Base-by-base conservation (phyloP, 75 land plant species). In the Gnetum montanum region DNA sequence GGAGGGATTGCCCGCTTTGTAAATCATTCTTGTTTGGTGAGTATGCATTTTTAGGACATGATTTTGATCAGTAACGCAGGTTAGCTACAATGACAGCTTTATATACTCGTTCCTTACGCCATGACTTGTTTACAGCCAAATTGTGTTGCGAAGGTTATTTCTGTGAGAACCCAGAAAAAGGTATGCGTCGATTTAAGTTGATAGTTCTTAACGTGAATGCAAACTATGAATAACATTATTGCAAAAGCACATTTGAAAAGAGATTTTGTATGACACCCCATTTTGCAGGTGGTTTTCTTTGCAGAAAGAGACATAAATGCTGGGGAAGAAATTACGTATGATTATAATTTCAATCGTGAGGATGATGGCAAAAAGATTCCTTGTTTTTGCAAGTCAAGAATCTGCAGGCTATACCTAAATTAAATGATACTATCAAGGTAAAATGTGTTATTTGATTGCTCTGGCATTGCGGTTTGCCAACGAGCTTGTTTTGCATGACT, bases 1-100 rank as follows among this genome's bases (percentile, higher is more conserved):
- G 91, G 91, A 29, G 91, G 91, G 22, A 83, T 86, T 61, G 91
- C 91, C 41, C 83, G 91, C 11, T 86, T 83, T 83, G 91, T 83
- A 22, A 86, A 86, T 30, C 91, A 86, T 66, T 86, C 91, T 30
- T 86, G 91, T 64, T 67, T 66, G 76, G 86, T 86, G 64, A 71
- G 68, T 37, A 38, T 28, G 5, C 3, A 15, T 15, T 41, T 18
- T n/a, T n/a, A n/a, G n/a, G n/a, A n/a, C n/a, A n/a, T n/a, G n/a
- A 49, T 11, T 12, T 49, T 49, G 16, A 49, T 12, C n/a, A 8
- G 11, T 8, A 49, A 10, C 18, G 20, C 16, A 8, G 8, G 8
- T 18, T 49, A 8, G 8, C 51, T 18, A 12, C 51, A 20, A n/a
- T 40, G 11, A n/a, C n/a, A n/a, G n/a, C n/a, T n/a, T n/a, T n/a